These are phyloP conservation scores for Calamus simplicifolius DNA, from an alignment of 176 grass and related monocot genomes.

Conservation along the genomic window DNA sequence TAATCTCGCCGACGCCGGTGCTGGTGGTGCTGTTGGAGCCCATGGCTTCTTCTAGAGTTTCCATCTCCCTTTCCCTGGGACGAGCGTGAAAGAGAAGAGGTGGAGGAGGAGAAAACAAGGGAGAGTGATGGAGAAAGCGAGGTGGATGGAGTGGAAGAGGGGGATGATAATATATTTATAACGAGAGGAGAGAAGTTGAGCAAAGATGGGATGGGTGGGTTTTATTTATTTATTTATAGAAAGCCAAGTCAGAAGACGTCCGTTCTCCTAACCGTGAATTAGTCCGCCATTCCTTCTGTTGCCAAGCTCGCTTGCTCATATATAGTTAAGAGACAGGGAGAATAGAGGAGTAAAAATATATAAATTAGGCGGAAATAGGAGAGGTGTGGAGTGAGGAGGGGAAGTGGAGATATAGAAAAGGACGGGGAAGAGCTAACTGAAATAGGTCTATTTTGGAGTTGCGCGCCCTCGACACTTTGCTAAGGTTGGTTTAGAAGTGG, in stretches of 20 bases:
- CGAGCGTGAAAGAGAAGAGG: conserved; percentile 2
- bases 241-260: too few relatives aligned
- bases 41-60: conserved; percentile 21
- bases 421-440: neutral
- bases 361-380: conserved; percentile 21
- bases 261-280: too few relatives aligned
- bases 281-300: too few relatives aligned
- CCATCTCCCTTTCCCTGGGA: conserved; percentile 12
- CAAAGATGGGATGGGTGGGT: neutral
- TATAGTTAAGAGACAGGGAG: too few relatives aligned
- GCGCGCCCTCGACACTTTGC: neutral
- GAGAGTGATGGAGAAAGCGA: too few relatives aligned
- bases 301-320: too few relatives aligned
- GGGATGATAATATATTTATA: too few relatives aligned
- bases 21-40: neutral
- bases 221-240: too few relatives aligned
- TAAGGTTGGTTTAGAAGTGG: neutral
- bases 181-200: neutral
- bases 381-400: conserved; percentile 27
- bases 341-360: neutral
- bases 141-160: too few relatives aligned
- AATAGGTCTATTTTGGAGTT: neutral
- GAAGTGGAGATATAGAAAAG: neutral
- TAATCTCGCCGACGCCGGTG: neutral
- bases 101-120: too few relatives aligned